phyloP scores from a whole-genome alignment of 2,329 filamentous ascomycete species.

The Diaporthe ilicicola region DNA sequence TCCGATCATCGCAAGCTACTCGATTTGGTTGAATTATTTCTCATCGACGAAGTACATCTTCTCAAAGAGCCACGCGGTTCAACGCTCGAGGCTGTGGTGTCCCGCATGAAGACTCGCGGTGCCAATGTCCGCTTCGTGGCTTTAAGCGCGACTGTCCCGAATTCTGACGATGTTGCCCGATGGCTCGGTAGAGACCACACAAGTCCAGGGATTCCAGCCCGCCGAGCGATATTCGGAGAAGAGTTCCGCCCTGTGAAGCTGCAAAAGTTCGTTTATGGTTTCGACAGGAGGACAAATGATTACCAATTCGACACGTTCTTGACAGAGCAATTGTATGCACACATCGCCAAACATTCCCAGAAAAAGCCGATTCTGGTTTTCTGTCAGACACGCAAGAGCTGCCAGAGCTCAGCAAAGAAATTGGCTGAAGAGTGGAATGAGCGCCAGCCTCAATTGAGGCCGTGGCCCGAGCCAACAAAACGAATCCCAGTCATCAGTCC shows the following conservation, averaged over 20 bases:
- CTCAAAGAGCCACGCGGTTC: conserved; percentile 82
- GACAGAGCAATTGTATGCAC: conserved; percentile 68
- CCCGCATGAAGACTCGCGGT: conserved; percentile 84
- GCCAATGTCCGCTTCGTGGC: conserved; percentile 81
- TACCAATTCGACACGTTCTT: conserved; percentile 79
- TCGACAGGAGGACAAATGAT: conserved; percentile 70
- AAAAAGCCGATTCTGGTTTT: conserved; percentile 85
- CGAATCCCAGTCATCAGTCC: conserved; percentile 61
- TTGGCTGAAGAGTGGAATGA: conserved; percentile 72
- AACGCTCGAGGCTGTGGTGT: conserved; percentile 84
- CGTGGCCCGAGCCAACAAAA: conserved; percentile 69
- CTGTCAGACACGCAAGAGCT: conserved; percentile 79
- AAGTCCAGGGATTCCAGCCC: conserved; percentile 69
- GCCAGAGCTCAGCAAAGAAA: conserved; percentile 71
- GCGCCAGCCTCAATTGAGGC: conserved; percentile 57
- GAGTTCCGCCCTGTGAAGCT: conserved; percentile 82
- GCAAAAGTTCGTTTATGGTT: conserved; percentile 80
- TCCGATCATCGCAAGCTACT: conserved; percentile 80
- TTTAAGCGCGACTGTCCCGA: conserved; percentile 84
- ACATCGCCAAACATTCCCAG: conserved; percentile 73
- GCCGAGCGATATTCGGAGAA: conserved; percentile 76
- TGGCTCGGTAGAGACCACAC: conserved; percentile 77
- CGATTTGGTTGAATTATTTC: conserved; percentile 78
- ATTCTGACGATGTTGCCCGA: conserved; percentile 79
- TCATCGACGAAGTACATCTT: conserved; percentile 90